phyloP scores from a whole-genome alignment of 257 asterid genomes.

The Solanum lycopersicoides region DNA sequence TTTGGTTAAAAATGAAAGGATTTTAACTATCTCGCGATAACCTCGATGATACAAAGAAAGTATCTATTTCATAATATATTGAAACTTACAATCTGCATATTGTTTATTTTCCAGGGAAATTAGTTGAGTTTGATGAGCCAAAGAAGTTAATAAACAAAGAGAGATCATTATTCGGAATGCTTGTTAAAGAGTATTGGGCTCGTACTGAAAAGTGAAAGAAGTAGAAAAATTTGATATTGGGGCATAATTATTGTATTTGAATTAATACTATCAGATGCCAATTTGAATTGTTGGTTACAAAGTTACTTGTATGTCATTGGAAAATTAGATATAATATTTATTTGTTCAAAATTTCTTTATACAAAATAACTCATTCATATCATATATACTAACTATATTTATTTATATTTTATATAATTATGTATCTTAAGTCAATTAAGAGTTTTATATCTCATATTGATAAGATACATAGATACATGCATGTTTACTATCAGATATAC shows the following conservation, averaged over 20 bases:
- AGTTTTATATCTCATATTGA: too few relatives aligned
- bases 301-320: not conserved
- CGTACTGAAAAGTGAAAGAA: not conserved
- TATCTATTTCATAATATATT: not conserved
- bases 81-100: not conserved
- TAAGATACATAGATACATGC: too few relatives aligned
- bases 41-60: not conserved
- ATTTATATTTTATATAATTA: too few relatives aligned
- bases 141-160: not conserved
- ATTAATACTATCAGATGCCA: not conserved
- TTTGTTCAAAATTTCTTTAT: too few relatives aligned
- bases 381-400: too few relatives aligned
- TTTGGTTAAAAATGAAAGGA: not conserved
- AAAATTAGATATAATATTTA: too few relatives aligned
- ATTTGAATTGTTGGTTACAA: not conserved
- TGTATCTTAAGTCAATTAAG: not conserved
- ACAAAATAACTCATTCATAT: too few relatives aligned
- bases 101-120: not conserved
- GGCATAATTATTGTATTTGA: not conserved
- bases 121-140: constrained; percentile 2
- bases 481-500: too few relatives aligned
- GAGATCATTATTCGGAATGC: not conserved
- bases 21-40: not conserved
- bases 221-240: not conserved
- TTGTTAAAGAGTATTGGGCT: not conserved